Conservation (phyloP, 495 filamentous ascomycete genomes). For the Jackrogersella minutella region DNA sequence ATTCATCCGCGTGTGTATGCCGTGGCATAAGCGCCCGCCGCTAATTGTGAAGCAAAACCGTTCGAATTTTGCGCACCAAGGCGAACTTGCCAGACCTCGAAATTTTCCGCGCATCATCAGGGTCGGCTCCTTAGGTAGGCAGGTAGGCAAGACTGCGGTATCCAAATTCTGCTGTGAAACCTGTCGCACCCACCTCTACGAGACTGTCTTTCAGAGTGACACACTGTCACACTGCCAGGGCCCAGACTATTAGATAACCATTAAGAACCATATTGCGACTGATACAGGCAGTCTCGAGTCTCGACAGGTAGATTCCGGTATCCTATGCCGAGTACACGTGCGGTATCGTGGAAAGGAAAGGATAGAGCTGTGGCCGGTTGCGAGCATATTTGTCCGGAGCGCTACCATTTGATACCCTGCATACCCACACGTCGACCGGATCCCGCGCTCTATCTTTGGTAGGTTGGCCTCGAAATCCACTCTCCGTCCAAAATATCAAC, state of each 20-base stretch:
- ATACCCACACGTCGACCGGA: too few species aligned
- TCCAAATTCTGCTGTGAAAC: conserved; percentile 48
- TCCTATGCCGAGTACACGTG: conserved; percentile 64
- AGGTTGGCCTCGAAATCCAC: too few species aligned
- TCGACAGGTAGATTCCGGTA: conserved; percentile 59
- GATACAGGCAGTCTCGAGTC: conserved; percentile 65
- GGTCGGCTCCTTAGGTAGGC: conserved; percentile 63
- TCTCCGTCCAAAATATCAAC: too few species aligned
- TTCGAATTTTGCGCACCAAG: conserved; percentile 65
- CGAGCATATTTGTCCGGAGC: conserved; percentile 59
- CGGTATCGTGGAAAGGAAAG: conserved; percentile 54
- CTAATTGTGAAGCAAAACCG: conserved; percentile 45
- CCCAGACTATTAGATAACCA: too few species aligned
- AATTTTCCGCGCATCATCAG: conserved; percentile 60
- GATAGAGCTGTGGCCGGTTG: conserved; percentile 52
- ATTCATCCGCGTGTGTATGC: neutral
- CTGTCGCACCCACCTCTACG: neutral
- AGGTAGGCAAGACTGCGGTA: conserved; percentile 53
- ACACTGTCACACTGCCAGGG: too few species aligned
- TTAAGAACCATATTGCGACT: conserved; percentile 57
- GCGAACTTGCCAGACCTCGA: conserved; percentile 53
- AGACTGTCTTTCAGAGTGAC: too few species aligned
- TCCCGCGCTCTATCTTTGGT: conserved; percentile 2
- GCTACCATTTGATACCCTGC: too few species aligned
- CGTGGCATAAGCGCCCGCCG: neutral